A percentile compares a stretch with the other conserved stretches of the same genome.
Evolutionary conservation across 164 flowering plant species (phyloP).

Genomic region (Kingdonia uniflora): DNA sequence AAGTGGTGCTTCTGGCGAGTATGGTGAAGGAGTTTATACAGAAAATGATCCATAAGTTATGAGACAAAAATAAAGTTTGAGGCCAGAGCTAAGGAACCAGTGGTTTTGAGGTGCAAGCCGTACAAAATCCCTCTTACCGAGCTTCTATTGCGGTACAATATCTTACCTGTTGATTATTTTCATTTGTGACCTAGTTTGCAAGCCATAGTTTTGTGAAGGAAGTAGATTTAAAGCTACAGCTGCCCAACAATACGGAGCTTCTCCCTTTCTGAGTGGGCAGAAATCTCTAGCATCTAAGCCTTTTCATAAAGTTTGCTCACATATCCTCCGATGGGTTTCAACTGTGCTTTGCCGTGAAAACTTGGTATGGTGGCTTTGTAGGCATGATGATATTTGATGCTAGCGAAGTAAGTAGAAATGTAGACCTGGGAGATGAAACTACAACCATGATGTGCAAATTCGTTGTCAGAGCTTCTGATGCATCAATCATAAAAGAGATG

Average conservation of each 20-base stretch:
- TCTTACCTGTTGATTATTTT: constrained; percentile 94
- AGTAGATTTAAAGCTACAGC: constrained; percentile 99
- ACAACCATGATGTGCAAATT: constrained; percentile 96
- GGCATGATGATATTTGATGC: constrained; percentile 99
- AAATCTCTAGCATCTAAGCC: constrained; percentile 86
- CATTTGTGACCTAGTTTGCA: constrained; percentile 99
- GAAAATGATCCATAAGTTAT: constrained; percentile 81
- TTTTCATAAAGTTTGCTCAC: constrained; percentile 79
- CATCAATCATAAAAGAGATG: constrained; percentile 78
- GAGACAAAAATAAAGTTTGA: constrained; percentile 69
- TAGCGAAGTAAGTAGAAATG: constrained; percentile 99
- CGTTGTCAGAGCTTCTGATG: constrained; percentile 89
- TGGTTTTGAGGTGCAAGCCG: constrained; percentile 88
- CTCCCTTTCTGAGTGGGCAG: constrained; percentile 90
- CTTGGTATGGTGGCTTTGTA: constrained; percentile 93
- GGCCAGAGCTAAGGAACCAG: constrained; percentile 90
- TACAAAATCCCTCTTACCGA: constrained; percentile 94
- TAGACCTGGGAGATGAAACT: constrained; percentile 93
- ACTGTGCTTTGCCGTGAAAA: constrained; percentile 95
- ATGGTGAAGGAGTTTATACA: constrained; percentile 69
- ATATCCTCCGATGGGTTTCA: constrained; percentile 15
- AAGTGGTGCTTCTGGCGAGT: constrained; percentile 53
- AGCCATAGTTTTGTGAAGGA: constrained; percentile 91
- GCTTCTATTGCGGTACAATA: constrained; percentile 83
- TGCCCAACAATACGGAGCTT: constrained; percentile 90